These are phyloP conservation scores for Metroxylon sagu DNA, from an alignment of 176 grass and related monocot species.

Conservation along the genomic window DNA sequence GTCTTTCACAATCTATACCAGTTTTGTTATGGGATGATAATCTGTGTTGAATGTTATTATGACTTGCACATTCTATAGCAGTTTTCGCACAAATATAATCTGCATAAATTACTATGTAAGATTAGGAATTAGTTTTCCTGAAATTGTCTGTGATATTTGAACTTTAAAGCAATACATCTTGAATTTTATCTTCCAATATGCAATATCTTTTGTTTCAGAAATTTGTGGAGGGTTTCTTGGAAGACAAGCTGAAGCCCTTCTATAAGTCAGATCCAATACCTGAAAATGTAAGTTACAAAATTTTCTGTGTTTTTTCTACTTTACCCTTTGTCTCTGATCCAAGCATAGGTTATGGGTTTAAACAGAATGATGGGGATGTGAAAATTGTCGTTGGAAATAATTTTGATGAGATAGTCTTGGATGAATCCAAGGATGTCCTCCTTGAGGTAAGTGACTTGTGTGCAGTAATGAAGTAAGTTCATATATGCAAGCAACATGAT, in stretches of 20 bases:
- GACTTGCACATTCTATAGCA: too few relatives aligned
- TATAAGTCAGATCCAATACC: constrained; percentile 87
- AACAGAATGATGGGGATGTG: constrained; percentile 79
- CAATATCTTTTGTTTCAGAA: constrained; percentile 25
- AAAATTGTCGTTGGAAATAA: constrained; percentile 92
- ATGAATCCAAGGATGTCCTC: constrained; percentile 95
- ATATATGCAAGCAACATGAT: too few relatives aligned
- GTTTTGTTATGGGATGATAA: too few relatives aligned
- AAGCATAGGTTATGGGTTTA: constrained; percentile 9
- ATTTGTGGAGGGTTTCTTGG: constrained; percentile 72
- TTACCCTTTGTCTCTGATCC: neutral
- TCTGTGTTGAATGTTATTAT: too few relatives aligned
- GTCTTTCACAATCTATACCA: too few relatives aligned
- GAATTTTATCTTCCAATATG: too few relatives aligned
- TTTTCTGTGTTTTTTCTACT: constrained; percentile 10
- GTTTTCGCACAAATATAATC: too few relatives aligned
- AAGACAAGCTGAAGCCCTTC: constrained; percentile 72
- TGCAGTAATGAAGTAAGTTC: constrained; percentile 7
- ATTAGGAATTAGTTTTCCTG: too few relatives aligned
- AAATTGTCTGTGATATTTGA: too few relatives aligned
- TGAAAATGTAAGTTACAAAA: constrained; percentile 46
- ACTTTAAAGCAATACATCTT: too few relatives aligned
- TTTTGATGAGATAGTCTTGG: constrained; percentile 82
- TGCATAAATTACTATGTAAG: too few relatives aligned
- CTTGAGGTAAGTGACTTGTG: constrained; percentile 48